Conservation (phyloP, 106 monocot species). For the Amphibolis antarctica region DNA sequence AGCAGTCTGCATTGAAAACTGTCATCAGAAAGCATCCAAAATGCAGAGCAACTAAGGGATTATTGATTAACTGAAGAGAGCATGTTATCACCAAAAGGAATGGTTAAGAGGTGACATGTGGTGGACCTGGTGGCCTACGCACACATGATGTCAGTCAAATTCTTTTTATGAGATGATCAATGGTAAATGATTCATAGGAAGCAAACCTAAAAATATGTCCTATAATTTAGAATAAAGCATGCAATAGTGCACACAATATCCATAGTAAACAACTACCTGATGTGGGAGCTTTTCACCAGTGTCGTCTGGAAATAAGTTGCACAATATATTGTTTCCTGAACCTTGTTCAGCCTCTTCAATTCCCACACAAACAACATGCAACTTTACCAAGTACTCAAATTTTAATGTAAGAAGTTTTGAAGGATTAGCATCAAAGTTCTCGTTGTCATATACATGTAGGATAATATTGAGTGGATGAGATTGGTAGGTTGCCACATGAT, state of each 20-base stretch:
- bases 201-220: neutral
- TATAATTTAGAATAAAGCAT: neutral
- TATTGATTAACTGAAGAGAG: no score
- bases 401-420: constrained; percentile 41
- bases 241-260: neutral
- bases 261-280: constrained; percentile 26
- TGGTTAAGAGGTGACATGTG: no score
- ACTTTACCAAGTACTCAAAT: constrained; percentile 70
- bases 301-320: constrained; percentile 95
- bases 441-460: constrained; percentile 59
- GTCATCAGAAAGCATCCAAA: neutral
- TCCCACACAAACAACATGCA: constrained; percentile 88
- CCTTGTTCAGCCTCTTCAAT: constrained; percentile 53
- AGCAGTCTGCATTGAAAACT: constrained; percentile 49
- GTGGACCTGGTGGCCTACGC: no score
- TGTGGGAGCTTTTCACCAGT: constrained; percentile 73
- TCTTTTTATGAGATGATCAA: no score
- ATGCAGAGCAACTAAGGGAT: no score
- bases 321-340: constrained; percentile 49
- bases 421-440: constrained; percentile 26
- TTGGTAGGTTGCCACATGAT: constrained; percentile 33
- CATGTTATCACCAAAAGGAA: no score
- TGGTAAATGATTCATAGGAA: no score
- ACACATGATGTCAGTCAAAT: no score
- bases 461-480: constrained; percentile 75